phyloP scores from a whole-genome alignment of 805 yeast species.

The Nakazawaea pomicola region DNA sequence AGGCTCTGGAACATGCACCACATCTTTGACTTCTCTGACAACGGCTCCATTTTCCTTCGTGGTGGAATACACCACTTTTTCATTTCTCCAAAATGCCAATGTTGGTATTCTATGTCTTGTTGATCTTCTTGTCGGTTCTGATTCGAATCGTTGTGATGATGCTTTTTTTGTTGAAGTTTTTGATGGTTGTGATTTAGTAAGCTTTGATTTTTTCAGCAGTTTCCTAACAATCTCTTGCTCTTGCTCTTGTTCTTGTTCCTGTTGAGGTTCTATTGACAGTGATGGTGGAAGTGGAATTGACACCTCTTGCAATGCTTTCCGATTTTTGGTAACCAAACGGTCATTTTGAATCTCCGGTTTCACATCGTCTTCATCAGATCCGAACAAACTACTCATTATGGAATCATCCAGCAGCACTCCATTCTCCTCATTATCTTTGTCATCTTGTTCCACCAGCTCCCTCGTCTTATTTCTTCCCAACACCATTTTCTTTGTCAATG shows the following conservation, averaged over 20 bases:
- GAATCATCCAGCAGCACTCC: neutral
- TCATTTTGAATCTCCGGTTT: conserved; percentile 1
- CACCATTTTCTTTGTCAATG: conserved; percentile 31
- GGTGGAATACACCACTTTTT: conserved; percentile 56
- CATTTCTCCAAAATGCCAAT: conserved; percentile 82
- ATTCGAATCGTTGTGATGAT: neutral
- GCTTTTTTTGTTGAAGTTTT: conserved; percentile 9
- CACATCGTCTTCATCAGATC: conserved; percentile 3
- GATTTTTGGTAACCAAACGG: conserved; percentile 13
- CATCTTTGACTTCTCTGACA: conserved; percentile 53
- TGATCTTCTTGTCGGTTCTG: conserved; percentile 51
- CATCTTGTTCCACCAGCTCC: conserved; percentile 1
- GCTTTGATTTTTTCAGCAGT: too few relatives aligned
- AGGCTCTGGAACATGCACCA: conserved; percentile 47
- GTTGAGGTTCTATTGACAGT: too few relatives aligned
- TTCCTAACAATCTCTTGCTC: too few relatives aligned
- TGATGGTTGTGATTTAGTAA: conserved; percentile 9
- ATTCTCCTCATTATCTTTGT: conserved; percentile 10
- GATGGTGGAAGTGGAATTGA: too few relatives aligned
- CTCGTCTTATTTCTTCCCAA: conserved; percentile 18
- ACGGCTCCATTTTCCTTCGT: conserved; percentile 40
- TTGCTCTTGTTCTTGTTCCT: too few relatives aligned
- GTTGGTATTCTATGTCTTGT: conserved; percentile 64
- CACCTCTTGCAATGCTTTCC: conserved; percentile 16
- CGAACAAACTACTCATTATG: neutral